Base-by-base conservation (phyloP, 768 basidiomycete species). In the Mrakia frigida region DNA sequence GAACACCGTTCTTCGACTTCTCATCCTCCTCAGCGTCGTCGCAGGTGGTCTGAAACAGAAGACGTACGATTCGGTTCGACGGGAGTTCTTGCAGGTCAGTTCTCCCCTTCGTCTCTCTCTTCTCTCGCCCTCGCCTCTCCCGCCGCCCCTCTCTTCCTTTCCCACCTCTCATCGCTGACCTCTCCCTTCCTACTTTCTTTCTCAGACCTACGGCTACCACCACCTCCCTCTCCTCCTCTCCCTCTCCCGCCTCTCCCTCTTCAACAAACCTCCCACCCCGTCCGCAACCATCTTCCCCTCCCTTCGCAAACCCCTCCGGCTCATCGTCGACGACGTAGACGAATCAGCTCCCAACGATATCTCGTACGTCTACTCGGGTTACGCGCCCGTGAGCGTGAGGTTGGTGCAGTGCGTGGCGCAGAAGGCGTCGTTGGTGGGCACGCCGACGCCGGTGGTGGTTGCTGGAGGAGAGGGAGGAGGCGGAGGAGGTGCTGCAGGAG, bases 331-430 rank as follows among this genome's bases (percentile, higher is more conserved):
- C 81, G 96, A 98, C 79, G 93, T 94, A 77, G 83, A 85, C 69
- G 86, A 87, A 79, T 74, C 81, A 18, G 79, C 80, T 35, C 94
- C 97, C 81, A 93, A 93, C 81, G 97, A 99, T 83, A 92, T 98
- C 83, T 90, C 92, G 78, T 98, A 92, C 82, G 92, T 93, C 50
- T 99, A 97, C 84, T 97, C 94, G 0, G 97, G 96, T 28, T 98
- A 94, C 83, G 96, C 97, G 0, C 97, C 97, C 21, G 89, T 98
- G 79, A 92, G 91, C 82, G 84, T 98, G 35, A 89, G 97, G 46
- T 87, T 98, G 11, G 90, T 98, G 3, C 97, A 98, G 84, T 94
- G 94, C 82, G 86, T 93, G 63, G 92, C 92, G 21, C 93, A 95
- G 84, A 97, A 93, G 84, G 91, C 91, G 50, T 91, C 91, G 6